Base-by-base conservation (phyloP, 805 yeast species). In the Zygoascus flipseniorum region DNA sequence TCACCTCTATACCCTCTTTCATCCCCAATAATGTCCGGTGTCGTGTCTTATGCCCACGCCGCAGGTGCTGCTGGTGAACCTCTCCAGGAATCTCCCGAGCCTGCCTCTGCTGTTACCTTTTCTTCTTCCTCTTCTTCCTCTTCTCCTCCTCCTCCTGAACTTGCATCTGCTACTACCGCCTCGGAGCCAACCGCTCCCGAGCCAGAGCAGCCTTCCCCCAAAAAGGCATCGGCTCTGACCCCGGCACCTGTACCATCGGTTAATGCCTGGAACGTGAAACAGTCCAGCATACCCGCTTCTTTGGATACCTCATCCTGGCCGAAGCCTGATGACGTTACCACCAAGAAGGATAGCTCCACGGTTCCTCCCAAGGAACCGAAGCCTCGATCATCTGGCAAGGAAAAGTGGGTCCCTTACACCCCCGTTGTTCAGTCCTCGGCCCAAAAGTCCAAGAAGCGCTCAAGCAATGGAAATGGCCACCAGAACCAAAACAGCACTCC, bases 331-430 rank as follows among this genome's bases (percentile, higher is more conserved):
- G 60, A 58, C 20, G 32, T 41, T 16, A 10, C 51, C 23, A 47
- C 32, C 31, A 65, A 54, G 62, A 63, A 50, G 59, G 64, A 37
- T 9, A 53, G 18, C 13, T 32, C 19, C 23, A 39, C 44, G 14
- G 31, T 51, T 41, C 31, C 62, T 58, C 54, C 50, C 6, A 52
- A 56, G 47, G 26, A 46, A 5, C 42, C 49, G 6, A 31, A 28
- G 18, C 49, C 41, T 46, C 44, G 26, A 10, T 42, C 44, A 47
- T 68, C 69, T 14, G 81, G 82, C 53, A 81, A 78, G 62, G 85
- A 80, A 61, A 85, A 84, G 65, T 83, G 88, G 87, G 77, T 82
- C 42, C 88, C 88, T n/a, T 80, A 78, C 65, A 76, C 80, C 60
- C 86, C 81, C 28, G 47, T 32, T 37, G 37, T 43, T 52, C 48